phyloP scores from a whole-genome alignment of 495 filamentous ascomycete species.

The Aspergillus leporis region DNA sequence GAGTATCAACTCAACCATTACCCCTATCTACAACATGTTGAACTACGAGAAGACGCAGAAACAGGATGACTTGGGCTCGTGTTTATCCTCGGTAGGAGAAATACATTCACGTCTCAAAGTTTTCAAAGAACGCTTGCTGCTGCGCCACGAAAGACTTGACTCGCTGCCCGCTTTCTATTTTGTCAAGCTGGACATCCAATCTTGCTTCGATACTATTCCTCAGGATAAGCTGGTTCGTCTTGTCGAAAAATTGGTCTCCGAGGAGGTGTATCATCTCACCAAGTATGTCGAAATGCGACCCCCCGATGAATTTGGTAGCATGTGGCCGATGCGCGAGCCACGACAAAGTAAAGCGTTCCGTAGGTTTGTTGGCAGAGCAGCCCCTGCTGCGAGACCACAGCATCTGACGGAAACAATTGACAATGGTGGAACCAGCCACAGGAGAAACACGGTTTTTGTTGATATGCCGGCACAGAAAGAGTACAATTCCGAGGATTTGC shows the following conservation, averaged over 20 bases:
- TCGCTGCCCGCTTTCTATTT: slow-evolving; percentile 61
- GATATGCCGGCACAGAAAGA: slow-evolving; percentile 55
- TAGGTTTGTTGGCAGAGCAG: slow-evolving; percentile 64
- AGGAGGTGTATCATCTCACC: slow-evolving; percentile 67
- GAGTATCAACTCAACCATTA: slow-evolving; percentile 81
- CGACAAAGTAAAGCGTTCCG: slow-evolving; percentile 51
- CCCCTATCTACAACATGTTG: slow-evolving; percentile 74
- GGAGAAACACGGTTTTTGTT: slow-evolving; percentile 73
- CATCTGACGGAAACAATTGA: slow-evolving; percentile 58
- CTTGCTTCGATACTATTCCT: slow-evolving; percentile 95
- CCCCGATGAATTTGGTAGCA: slow-evolving; percentile 18
- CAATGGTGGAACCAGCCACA: slow-evolving; percentile 34
- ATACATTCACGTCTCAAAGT: slow-evolving; percentile 72
- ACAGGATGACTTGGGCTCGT: slow-evolving; percentile 65
- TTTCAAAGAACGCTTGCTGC: slow-evolving; percentile 54
- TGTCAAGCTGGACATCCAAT: slow-evolving; percentile 86
- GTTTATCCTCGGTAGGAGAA: slow-evolving; percentile 79
- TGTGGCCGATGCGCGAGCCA: slow-evolving; percentile 15
- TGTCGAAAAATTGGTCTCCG: slow-evolving; percentile 61
- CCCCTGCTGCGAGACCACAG: slow-evolving; percentile 47
- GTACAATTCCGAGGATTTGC: slow-evolving; percentile 57
- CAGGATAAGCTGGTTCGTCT: slow-evolving; percentile 70
- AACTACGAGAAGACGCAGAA: slow-evolving; percentile 71
- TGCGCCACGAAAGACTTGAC: not conserved
- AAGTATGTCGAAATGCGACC: slow-evolving; percentile 72